A percentile compares a stretch with the other conserved stretches of the same genome.
These are phyloP conservation scores for Chiua sp. DNA, from an alignment of 1,284 basidiomycete species.

Conservation along the genomic window DNA sequence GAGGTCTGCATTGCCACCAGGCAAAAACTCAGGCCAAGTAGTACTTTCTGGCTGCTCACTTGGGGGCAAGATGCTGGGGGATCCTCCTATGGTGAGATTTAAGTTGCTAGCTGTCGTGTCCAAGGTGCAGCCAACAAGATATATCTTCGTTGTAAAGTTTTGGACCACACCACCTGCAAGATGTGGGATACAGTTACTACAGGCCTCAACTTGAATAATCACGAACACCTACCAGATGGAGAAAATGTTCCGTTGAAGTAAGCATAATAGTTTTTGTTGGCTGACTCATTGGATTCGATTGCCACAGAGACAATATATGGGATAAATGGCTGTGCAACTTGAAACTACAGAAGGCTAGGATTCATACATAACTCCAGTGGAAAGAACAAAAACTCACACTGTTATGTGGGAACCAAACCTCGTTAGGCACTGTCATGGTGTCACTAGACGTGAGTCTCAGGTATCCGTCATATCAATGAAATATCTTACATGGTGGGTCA, in stretches of 20 bases:
- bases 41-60: background rate
- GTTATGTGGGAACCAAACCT: background rate
- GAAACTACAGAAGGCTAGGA: background rate
- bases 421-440: background rate
- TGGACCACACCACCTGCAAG: background rate
- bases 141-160: background rate
- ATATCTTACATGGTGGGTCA: background rate
- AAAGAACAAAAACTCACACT: background rate
- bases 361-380: too few species aligned
- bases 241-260: background rate
- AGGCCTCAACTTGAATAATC: too few species aligned
- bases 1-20: background rate
- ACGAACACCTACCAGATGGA: background rate
- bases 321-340: background rate
- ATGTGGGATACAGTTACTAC: background rate
- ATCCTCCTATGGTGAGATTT: too few species aligned
- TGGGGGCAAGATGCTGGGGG: background rate
- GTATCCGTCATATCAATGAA: background rate
- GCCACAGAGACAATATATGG: background rate
- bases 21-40: background rate
- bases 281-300: background rate
- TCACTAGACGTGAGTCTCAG: background rate
- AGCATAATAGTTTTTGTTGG: background rate
- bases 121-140: background rate
- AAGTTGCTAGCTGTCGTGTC: background rate